These are phyloP conservation scores for Tetrapisispora fleetii DNA, from an alignment of 805 yeast species.

Conservation along the genomic window DNA sequence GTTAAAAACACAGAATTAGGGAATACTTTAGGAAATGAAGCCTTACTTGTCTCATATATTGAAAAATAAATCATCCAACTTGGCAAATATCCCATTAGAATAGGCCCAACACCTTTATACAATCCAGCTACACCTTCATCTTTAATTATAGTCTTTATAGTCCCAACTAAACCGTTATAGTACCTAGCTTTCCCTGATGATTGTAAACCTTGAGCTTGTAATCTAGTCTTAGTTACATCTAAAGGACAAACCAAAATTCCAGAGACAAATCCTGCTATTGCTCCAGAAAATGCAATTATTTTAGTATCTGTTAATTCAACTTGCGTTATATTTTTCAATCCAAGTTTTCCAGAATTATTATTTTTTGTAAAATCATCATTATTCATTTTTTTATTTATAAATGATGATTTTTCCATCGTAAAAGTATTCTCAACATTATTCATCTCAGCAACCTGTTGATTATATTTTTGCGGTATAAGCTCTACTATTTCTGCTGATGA, in stretches of 20 bases:
- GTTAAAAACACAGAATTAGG: constrained; percentile 30
- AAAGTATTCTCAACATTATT: not conserved
- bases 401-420: not conserved
- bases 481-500: constrained; percentile 18
- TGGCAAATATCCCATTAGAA: constrained; percentile 86
- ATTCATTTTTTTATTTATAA: not conserved
- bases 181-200: constrained; percentile 23
- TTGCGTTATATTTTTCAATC: not conserved
- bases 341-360: not conserved
- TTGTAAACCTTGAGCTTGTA: constrained; percentile 79
- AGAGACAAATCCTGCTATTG: constrained; percentile 83
- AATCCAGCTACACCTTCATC: constrained; percentile 82
- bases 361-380: not conserved
- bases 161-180: constrained; percentile 53
- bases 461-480: constrained; percentile 3
- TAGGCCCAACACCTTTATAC: constrained; percentile 88
- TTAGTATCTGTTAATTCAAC: constrained; percentile 31
- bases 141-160: constrained; percentile 51
- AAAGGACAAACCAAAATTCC: constrained; percentile 90
- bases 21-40: constrained; percentile 37
- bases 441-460: not conserved
- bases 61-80: constrained; percentile 96
- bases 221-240: constrained; percentile 88
- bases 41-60: constrained; percentile 73
- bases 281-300: constrained; percentile 78